These are phyloP conservation scores for Polychaeton citri DNA, from an alignment of 2,329 filamentous ascomycete genomes.

Conservation along the genomic window DNA sequence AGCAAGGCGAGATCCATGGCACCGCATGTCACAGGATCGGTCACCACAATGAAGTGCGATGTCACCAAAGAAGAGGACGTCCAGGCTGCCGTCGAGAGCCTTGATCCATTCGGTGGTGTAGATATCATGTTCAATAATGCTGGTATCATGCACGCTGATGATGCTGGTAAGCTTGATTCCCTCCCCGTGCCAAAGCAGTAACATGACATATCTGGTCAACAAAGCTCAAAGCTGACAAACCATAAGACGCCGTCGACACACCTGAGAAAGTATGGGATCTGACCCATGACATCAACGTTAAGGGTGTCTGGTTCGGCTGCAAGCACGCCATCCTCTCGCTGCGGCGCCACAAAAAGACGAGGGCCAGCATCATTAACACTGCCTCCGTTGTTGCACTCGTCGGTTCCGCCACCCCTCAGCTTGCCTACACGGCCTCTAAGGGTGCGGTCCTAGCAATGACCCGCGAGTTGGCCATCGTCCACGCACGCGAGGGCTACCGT, in stretches of 20 bases:
- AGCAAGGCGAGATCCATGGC: conserved; percentile 63
- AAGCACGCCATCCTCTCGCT: conserved; percentile 81
- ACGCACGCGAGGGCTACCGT: conserved; percentile 75
- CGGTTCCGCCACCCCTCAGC: conserved; percentile 73
- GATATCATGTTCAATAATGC: conserved; percentile 97
- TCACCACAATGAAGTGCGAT: conserved; percentile 57
- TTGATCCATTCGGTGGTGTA: conserved; percentile 75
- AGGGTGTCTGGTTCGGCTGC: conserved; percentile 93
- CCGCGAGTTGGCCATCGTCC: conserved; percentile 79
- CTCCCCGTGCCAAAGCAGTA: too few relatives aligned
- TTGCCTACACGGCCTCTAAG: conserved; percentile 90
- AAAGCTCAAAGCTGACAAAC: conserved; percentile 27
- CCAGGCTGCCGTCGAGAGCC: conserved; percentile 55
- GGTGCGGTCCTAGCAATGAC: conserved; percentile 84
- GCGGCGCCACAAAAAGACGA: conserved; percentile 64
- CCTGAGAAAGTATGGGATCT: conserved; percentile 88
- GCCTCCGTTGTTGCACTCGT: conserved; percentile 80
- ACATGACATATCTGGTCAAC: too few relatives aligned
- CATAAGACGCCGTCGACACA: conserved; percentile 56
- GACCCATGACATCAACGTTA: conserved; percentile 89
- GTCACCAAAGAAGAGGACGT: conserved; percentile 78
- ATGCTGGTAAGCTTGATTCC: conserved; percentile 24
- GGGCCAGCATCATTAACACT: conserved; percentile 80
- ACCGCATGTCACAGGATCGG: conserved; percentile 35
- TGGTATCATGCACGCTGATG: conserved; percentile 81